These are phyloP conservation scores for Colletotrichum liriopes DNA, from an alignment of 2,329 filamentous ascomycete genomes.

Conservation along the genomic window DNA sequence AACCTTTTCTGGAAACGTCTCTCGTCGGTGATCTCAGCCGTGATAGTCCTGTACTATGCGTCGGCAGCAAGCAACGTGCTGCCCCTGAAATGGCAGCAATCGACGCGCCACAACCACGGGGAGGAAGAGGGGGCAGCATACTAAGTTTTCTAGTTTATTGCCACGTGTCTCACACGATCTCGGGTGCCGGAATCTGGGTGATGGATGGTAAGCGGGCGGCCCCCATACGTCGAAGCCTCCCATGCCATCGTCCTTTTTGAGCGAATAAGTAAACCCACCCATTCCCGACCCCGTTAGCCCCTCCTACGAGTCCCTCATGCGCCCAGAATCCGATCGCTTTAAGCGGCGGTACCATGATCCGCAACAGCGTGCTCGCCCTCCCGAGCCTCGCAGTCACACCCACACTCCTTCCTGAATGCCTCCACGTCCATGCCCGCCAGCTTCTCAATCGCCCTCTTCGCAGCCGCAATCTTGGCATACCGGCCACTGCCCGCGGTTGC, in stretches of 20 bases:
- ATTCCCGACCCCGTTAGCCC: background rate
- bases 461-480: constrained; percentile 81
- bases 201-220: background rate
- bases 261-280: background rate
- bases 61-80: background rate
- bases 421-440: constrained; percentile 62
- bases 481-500: constrained; percentile 74
- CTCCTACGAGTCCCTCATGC: background rate
- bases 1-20: background rate
- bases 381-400: constrained; percentile 72
- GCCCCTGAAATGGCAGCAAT: background rate
- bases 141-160: background rate
- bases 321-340: background rate
- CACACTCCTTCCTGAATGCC: constrained; percentile 73
- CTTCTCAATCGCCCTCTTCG: constrained; percentile 69
- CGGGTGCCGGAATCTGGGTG: background rate
- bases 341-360: constrained; percentile 25
- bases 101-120: no score
- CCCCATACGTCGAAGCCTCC: background rate
- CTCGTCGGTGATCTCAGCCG: background rate
- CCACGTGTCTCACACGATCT: no score
- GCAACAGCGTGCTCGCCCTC: constrained; percentile 35
- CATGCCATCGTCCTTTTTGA: background rate
- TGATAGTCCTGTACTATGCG: background rate
- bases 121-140: background rate